Evolutionary conservation across 768 basidiomycete species (phyloP).

Genomic region (Pleurotus djamor): DNA sequence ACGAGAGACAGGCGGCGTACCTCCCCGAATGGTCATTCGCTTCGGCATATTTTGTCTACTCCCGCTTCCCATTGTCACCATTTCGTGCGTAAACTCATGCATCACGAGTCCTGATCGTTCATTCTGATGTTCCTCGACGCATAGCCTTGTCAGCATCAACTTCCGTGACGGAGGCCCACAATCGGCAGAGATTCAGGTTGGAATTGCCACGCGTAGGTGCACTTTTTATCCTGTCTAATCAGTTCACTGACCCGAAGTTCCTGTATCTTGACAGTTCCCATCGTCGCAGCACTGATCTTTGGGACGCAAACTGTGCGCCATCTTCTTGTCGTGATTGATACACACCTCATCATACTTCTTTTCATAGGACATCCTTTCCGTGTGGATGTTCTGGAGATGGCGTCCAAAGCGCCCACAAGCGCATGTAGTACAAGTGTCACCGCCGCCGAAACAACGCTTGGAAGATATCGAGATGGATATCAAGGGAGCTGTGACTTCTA

Average conservation of each 20-base stretch:
- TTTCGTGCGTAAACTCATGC: neutral
- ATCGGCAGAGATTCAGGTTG: neutral
- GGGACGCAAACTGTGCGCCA: constrained; percentile 16
- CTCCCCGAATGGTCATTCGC: constrained; percentile 16
- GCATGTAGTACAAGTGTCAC: neutral
- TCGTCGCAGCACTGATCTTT: constrained; percentile 14
- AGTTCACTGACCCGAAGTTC: neutral
- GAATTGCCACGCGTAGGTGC: constrained; percentile 6
- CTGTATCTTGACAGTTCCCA: constrained; percentile 11
- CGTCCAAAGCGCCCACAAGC: neutral
- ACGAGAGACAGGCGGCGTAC: constrained; percentile 4
- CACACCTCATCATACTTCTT: neutral
- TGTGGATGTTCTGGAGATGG: constrained; percentile 11
- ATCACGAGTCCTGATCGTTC: neutral
- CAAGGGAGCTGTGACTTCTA: neutral
- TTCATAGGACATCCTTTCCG: constrained; percentile 9
- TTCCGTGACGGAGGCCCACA: neutral
- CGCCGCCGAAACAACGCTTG: neutral
- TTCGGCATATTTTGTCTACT: constrained; percentile 12
- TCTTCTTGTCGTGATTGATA: neutral
- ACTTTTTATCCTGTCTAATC: neutral
- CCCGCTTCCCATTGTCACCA: constrained; percentile 4
- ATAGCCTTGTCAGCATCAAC: neutral
- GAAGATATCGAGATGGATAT: neutral
- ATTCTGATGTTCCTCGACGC: neutral